These are phyloP conservation scores for Chlorophyllum brunneum DNA, from an alignment of 768 basidiomycete species.

Conservation along the genomic window DNA sequence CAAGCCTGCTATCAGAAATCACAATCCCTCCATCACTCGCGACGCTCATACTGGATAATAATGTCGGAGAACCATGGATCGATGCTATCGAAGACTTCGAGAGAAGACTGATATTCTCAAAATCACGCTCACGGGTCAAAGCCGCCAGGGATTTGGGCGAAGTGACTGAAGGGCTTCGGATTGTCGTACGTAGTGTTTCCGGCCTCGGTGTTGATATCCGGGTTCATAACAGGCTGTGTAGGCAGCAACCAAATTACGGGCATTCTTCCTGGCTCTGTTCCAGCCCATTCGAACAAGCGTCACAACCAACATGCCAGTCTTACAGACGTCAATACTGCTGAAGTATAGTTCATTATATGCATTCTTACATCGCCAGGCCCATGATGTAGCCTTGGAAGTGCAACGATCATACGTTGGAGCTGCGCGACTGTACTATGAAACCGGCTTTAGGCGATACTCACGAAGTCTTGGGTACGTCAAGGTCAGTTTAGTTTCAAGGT, in stretches of 20 bases:
- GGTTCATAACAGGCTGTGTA: constrained; percentile 24
- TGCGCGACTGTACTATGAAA: constrained; percentile 91
- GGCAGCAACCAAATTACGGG: constrained; percentile 87
- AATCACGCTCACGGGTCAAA: constrained; percentile 76
- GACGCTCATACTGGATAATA: constrained; percentile 74
- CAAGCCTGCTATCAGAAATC: constrained; percentile 74
- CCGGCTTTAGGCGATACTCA: constrained; percentile 87
- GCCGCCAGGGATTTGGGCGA: constrained; percentile 81
- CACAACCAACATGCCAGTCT: constrained; percentile 88
- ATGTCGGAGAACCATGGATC: constrained; percentile 89
- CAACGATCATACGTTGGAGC: constrained; percentile 82
- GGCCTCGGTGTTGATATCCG: neutral
- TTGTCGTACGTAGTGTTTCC: constrained; percentile 58
- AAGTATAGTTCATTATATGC: constrained; percentile 80
- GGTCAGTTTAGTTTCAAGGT: constrained; percentile 32
- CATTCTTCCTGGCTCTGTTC: constrained; percentile 80
- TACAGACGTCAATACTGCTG: constrained; percentile 83
- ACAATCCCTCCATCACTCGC: constrained; percentile 80
- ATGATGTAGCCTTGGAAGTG: constrained; percentile 79
- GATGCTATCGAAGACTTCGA: constrained; percentile 80
- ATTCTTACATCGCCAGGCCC: constrained; percentile 82
- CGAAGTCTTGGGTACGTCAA: constrained; percentile 78
- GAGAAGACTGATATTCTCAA: constrained; percentile 60
- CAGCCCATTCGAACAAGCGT: constrained; percentile 80
- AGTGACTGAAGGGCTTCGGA: constrained; percentile 81